Evolutionary conservation across 2,329 filamentous ascomycete genomes (phyloP).

Genomic region (Phaeomoniella chlamydospora): DNA sequence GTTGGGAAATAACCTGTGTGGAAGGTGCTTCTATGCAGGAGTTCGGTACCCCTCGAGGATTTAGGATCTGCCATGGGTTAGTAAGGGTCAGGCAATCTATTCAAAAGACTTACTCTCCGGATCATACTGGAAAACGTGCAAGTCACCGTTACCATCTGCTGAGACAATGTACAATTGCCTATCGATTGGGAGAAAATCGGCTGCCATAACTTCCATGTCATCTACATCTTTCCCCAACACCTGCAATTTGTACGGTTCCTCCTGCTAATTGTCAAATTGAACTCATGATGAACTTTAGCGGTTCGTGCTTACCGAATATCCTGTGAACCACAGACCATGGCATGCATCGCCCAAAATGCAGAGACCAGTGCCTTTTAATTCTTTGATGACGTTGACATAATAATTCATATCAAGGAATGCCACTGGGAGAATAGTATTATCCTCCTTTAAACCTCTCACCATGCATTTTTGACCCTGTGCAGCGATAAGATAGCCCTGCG

Average conservation of each 20-base stretch:
- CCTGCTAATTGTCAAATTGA: slow-evolving; percentile 28
- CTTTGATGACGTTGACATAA: slow-evolving; percentile 75
- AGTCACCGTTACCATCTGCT: slow-evolving; percentile 68
- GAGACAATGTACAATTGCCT: slow-evolving; percentile 71
- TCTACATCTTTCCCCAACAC: slow-evolving; percentile 78
- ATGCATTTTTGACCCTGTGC: slow-evolving; percentile 96
- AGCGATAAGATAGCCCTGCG: slow-evolving; percentile 74
- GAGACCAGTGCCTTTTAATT: slow-evolving; percentile 68
- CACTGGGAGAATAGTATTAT: slow-evolving; percentile 80
- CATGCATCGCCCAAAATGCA: slow-evolving; percentile 79
- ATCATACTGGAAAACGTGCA: slow-evolving; percentile 86
- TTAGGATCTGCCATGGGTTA: slow-evolving; percentile 72
- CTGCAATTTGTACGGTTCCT: slow-evolving; percentile 92
- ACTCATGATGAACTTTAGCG: neutral
- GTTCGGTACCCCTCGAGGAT: slow-evolving; percentile 73
- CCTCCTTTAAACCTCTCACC: slow-evolving; percentile 90
- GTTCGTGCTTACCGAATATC: slow-evolving; percentile 55
- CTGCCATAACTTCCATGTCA: slow-evolving; percentile 61
- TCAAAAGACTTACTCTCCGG: slow-evolving; percentile 55
- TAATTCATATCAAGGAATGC: slow-evolving; percentile 97
- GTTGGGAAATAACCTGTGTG: slow-evolving; percentile 69
- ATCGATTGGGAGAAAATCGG: slow-evolving; percentile 69
- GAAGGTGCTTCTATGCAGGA: slow-evolving; percentile 80
- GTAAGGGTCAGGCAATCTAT: too few relatives aligned
- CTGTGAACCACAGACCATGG: slow-evolving; percentile 91